These are phyloP conservation scores for Clonostachys rhizophaga DNA, from an alignment of 2,329 filamentous ascomycete species.

Conservation along the genomic window DNA sequence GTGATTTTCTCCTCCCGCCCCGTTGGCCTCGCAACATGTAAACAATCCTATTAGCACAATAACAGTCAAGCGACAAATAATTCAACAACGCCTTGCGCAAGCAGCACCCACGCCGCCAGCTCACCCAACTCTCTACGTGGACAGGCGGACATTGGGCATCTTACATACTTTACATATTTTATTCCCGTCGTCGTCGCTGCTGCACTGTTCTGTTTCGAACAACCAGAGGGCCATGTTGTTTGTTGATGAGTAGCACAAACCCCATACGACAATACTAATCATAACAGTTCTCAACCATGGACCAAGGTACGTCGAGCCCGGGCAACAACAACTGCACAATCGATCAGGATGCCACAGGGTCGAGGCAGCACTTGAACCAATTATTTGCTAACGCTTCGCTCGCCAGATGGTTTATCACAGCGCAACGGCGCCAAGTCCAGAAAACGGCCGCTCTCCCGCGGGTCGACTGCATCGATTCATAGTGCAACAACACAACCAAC, in stretches of 20 bases:
- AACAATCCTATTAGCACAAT: conserved; percentile 14
- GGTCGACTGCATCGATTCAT: conserved; percentile 52
- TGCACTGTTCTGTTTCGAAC: neutral
- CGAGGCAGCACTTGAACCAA: too few relatives aligned
- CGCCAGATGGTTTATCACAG: conserved; percentile 11
- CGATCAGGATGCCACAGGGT: neutral
- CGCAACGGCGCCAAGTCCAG: conserved; percentile 31
- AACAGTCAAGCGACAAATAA: neutral
- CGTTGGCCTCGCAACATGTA: conserved; percentile 39
- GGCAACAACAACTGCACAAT: neutral
- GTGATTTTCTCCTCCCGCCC: conserved; percentile 14
- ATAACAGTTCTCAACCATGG: conserved; percentile 14
- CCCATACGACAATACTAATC: conserved; percentile 1
- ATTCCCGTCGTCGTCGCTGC: neutral
- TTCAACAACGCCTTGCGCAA: too few relatives aligned
- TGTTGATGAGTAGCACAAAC: too few relatives aligned
- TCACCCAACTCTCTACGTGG: too few relatives aligned
- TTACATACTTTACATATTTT: neutral
- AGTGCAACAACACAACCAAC: conserved; percentile 46
- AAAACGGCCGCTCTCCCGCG: conserved; percentile 48
- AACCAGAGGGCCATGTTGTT: too few relatives aligned
- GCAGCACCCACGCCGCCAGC: too few relatives aligned
- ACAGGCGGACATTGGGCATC: too few relatives aligned
- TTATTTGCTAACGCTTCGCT: too few relatives aligned
- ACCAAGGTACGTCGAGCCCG: conserved; percentile 1